These are phyloP conservation scores for Podospora appendiculata DNA, from an alignment of 495 filamentous ascomycete genomes.

Conservation along the genomic window DNA sequence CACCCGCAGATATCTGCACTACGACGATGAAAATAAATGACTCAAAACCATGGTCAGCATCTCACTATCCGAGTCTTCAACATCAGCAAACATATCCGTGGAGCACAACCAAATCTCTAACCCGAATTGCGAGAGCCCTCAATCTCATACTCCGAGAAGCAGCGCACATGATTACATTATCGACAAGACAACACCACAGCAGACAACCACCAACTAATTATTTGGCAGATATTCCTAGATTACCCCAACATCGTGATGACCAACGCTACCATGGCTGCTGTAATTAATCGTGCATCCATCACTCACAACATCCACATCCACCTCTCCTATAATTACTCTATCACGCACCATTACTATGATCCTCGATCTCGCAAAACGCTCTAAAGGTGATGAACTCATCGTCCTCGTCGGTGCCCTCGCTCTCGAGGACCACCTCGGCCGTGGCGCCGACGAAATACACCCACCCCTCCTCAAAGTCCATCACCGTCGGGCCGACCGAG, in stretches of 20 bases:
- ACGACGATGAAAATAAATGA: too few species aligned
- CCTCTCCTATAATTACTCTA: not conserved
- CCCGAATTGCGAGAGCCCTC: too few species aligned
- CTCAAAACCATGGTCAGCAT: too few species aligned
- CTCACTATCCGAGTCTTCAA: too few species aligned
- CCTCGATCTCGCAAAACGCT: constrained; percentile 83
- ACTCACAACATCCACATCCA: not conserved
- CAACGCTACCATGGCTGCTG: not conserved
- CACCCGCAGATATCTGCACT: too few species aligned
- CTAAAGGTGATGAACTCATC: constrained; percentile 80
- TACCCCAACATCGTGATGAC: not conserved
- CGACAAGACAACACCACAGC: too few species aligned
- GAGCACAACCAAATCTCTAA: too few species aligned
- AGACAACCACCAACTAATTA: too few species aligned
- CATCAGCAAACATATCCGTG: too few species aligned
- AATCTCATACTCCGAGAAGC: too few species aligned
- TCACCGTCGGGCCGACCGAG: constrained; percentile 62
- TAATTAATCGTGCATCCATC: not conserved
- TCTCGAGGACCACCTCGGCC: constrained; percentile 75
- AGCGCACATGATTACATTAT: too few species aligned
- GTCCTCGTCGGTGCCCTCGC: constrained; percentile 35
- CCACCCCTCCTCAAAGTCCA: constrained; percentile 63
- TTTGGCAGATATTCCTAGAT: too few species aligned
- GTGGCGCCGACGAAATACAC: constrained; percentile 93
- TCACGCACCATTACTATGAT: constrained; percentile 19